Percentiles rank a stretch among this genome's conserved stretches.
These are phyloP conservation scores for Eimeria brunetti DNA, from an alignment of 169 alveolate genomes.

Conservation along the genomic window DNA sequence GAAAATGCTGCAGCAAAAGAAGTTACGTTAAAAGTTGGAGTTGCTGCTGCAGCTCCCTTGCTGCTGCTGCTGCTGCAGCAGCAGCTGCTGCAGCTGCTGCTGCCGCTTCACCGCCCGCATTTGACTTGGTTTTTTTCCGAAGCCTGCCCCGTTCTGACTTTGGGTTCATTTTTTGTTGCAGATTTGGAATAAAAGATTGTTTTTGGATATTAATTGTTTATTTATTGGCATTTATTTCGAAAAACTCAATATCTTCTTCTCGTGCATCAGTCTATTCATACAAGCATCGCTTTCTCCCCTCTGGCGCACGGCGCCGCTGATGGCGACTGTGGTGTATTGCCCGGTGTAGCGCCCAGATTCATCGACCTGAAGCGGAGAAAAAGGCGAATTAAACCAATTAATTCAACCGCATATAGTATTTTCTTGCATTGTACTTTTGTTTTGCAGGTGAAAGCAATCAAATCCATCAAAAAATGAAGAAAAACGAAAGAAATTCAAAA, in stretches of 20 bases:
- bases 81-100: too few species aligned
- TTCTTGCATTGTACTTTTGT: too few species aligned
- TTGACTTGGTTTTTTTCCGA: too few species aligned
- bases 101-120: too few species aligned
- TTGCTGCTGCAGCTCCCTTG: too few species aligned
- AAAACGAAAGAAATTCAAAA: neutral
- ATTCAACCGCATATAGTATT: neutral
- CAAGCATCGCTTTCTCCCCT: constrained; percentile 95
- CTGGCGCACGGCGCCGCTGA: constrained; percentile 93
- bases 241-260: constrained; percentile 90
- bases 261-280: constrained; percentile 91
- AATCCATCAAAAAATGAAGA: neutral
- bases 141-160: too few species aligned
- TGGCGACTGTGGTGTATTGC: constrained; percentile 88
- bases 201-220: neutral
- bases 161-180: too few species aligned
- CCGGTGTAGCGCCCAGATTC: constrained; percentile 91
- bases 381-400: neutral
- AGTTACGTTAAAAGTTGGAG: too few species aligned
- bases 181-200: neutral
- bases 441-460: neutral
- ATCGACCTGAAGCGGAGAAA: constrained; percentile 83
- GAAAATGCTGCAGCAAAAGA: too few species aligned
- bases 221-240: constrained; percentile 81
- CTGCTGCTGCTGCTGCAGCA: too few species aligned